Evolutionary conservation across 2,329 filamentous ascomycete genomes (phyloP).

Genomic region (Arthrobotrys sphaeroides): DNA sequence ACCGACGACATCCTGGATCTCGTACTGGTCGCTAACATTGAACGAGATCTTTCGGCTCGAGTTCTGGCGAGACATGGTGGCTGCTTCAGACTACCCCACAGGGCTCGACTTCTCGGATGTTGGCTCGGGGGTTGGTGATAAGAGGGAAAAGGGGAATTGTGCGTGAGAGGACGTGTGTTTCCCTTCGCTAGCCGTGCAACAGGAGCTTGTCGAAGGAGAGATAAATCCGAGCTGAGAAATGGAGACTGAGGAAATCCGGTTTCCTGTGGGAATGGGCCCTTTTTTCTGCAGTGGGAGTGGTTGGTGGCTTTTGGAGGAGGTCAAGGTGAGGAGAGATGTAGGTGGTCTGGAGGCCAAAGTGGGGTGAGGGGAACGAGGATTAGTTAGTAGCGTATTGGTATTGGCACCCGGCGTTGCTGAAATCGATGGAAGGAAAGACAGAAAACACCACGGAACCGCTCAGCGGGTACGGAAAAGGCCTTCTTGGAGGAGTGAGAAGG

Average conservation of each 20-base stretch:
- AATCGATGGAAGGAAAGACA: background rate
- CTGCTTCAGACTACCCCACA: background rate
- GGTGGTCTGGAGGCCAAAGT: conserved; percentile 32
- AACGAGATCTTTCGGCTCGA: conserved; percentile 94
- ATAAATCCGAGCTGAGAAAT: background rate
- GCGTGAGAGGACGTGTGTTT: background rate
- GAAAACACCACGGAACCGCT: conserved; percentile 26
- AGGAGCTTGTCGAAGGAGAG: background rate
- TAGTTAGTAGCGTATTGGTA: conserved; percentile 35
- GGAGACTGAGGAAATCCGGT: conserved; percentile 44
- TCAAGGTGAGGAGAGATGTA: conserved; percentile 12
- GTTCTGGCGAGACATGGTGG: conserved; percentile 58
- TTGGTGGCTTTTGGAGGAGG: conserved; percentile 15
- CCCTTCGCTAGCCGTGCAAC: background rate
- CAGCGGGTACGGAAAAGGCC: conserved; percentile 13
- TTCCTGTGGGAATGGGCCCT: conserved; percentile 19
- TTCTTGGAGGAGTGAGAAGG: background rate
- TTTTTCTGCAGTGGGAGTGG: background rate
- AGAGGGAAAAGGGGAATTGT: background rate
- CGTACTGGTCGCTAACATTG: conserved; percentile 99
- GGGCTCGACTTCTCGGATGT: conserved; percentile 6
- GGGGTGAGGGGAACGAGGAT: conserved; percentile 48
- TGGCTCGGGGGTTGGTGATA: conserved; percentile 22
- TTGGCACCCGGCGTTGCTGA: conserved; percentile 39
- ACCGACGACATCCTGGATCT: conserved; percentile 98